A percentile compares a stretch with the other conserved stretches of the same genome.
Evolutionary conservation across 352 stramenopile genomes (phyloP).

Genomic region (Phytopythium sindhum): DNA sequence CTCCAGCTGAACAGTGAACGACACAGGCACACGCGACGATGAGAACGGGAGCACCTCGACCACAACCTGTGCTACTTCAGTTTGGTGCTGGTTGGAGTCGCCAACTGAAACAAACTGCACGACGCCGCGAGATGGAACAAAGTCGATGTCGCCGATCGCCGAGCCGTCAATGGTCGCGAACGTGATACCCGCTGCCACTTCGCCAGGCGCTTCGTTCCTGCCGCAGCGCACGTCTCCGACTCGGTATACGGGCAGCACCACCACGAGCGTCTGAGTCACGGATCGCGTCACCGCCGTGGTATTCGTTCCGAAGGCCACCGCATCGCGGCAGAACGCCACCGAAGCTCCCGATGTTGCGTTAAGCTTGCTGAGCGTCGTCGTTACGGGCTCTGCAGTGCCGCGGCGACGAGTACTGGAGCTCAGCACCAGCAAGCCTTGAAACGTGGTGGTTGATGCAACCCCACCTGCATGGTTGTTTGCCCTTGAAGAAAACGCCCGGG

Average conservation of each 20-base stretch:
- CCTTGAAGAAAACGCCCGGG: background rate
- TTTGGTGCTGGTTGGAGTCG: background rate
- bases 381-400: background rate
- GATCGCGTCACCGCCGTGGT: conserved; percentile 3
- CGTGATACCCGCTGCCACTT: background rate
- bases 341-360: background rate
- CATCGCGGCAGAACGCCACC: conserved; percentile 9
- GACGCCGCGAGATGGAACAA: background rate
- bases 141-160: conserved; percentile 1
- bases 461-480: background rate
- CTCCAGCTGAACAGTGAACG: conserved; percentile 1
- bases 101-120: conserved; percentile 2
- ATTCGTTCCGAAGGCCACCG: conserved; percentile 11
- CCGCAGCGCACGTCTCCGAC: conserved; percentile 4
- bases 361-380: background rate
- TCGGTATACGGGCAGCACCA: conserved; percentile 14
- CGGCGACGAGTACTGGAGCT: background rate
- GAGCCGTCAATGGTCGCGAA: conserved; percentile 4
- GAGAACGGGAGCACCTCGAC: conserved; percentile 1
- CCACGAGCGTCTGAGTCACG: conserved; percentile 10
- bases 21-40: background rate
- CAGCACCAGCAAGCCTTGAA: conserved; percentile 6
- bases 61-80: conserved; percentile 1
- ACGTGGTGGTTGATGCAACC: background rate
- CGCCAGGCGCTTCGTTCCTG: background rate